Evolutionary conservation across 2,329 filamentous ascomycete genomes (phyloP).

Genomic region (Trichoderma gracile): DNA sequence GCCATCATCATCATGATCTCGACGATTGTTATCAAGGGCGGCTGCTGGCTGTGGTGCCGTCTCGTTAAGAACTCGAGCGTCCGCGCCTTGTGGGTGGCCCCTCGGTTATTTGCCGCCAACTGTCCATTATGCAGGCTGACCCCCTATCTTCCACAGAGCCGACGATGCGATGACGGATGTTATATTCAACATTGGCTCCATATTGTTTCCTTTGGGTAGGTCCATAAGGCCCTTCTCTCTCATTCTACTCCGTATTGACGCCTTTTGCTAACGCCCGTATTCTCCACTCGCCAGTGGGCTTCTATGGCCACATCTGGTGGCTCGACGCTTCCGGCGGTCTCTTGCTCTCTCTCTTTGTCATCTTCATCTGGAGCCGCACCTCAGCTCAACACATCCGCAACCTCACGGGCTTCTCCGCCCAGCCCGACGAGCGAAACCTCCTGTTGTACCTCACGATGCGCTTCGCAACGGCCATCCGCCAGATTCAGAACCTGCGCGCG

Average conservation of each 20-base stretch:
- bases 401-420: conserved; percentile 74
- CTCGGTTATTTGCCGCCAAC: background rate
- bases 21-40: conserved; percentile 79
- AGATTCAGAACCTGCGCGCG: conserved; percentile 81
- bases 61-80: conserved; percentile 84
- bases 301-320: conserved; percentile 78
- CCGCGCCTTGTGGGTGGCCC: conserved; percentile 63
- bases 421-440: conserved; percentile 79
- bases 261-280: background rate
- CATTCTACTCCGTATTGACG: background rate
- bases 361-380: conserved; percentile 75
- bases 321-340: conserved; percentile 78
- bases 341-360: conserved; percentile 74
- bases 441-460: conserved; percentile 90
- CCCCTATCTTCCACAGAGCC: conserved; percentile 39
- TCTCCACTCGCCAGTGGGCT: conserved; percentile 59
- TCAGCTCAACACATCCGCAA: conserved; percentile 77
- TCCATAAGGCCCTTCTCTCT: conserved; percentile 9
- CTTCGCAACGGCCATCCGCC: conserved; percentile 82
- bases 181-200: conserved; percentile 87
- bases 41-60: conserved; percentile 86
- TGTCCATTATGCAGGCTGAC: conserved; percentile 20
- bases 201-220: conserved; percentile 75
- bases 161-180: conserved; percentile 68
- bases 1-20: conserved; percentile 78